Evolutionary conservation across 352 stramenopile genomes (phyloP).

Genomic region (Phytophthora citricola): DNA sequence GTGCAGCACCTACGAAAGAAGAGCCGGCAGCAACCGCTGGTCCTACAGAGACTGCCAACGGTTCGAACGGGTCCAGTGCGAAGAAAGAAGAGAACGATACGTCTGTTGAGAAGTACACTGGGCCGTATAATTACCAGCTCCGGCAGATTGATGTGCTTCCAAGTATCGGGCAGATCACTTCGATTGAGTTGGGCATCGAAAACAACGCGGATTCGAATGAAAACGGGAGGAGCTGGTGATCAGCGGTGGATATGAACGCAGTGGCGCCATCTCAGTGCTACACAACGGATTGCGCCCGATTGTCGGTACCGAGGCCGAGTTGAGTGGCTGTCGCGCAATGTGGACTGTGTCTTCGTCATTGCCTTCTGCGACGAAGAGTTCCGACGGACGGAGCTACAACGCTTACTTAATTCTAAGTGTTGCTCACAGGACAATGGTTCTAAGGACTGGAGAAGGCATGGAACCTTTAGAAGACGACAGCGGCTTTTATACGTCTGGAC

Average conservation of each 20-base stretch:
- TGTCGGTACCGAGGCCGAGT: constrained; percentile 79
- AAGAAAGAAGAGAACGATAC: constrained; percentile 25
- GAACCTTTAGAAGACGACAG: constrained; percentile 84
- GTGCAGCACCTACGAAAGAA: constrained; percentile 45
- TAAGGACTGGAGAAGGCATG: constrained; percentile 86
- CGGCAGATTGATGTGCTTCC: constrained; percentile 70
- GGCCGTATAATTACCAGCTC: constrained; percentile 60
- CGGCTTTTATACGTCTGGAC: constrained; percentile 84
- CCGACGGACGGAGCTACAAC: constrained; percentile 68
- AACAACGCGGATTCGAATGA: constrained; percentile 81
- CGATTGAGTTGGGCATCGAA: constrained; percentile 81
- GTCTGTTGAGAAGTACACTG: constrained; percentile 20
- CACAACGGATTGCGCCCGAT: constrained; percentile 86
- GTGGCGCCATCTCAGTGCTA: constrained; percentile 74
- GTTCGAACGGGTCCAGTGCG: constrained; percentile 14
- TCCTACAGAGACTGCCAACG: constrained; percentile 6
- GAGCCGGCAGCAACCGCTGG: constrained; percentile 9
- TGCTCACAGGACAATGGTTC: constrained; percentile 84
- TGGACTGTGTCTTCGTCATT: constrained; percentile 85
- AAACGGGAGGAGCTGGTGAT: constrained; percentile 81
- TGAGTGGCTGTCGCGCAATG: constrained; percentile 86
- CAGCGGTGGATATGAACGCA: constrained; percentile 69
- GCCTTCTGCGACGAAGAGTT: constrained; percentile 49
- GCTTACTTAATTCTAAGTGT: constrained; percentile 87
- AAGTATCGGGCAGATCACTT: constrained; percentile 84